Base-by-base conservation (phyloP, 176 grass and related monocot species). In the Triticum turgidum region DNA sequence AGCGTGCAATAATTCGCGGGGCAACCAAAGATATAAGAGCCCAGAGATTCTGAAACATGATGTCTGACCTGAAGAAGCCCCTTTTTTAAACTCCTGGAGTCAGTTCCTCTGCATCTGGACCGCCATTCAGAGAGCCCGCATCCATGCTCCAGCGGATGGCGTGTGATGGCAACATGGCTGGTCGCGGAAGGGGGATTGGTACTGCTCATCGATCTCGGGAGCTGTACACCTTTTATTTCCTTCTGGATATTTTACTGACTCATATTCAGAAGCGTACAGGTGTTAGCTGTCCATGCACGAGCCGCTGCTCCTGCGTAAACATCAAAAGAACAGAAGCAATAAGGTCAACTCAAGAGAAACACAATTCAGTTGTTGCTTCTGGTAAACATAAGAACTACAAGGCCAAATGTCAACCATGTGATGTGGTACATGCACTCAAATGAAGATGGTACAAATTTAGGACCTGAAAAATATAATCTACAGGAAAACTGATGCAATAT, bases 101-200 rank as follows among this genome's bases (percentile, higher is more conserved):
- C 84, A 83, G 84, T 90, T 90, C 38, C 73, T 78, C 79, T 90
- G 89, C 66, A 90, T 72, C 84, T 90, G 73, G 89, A 78, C 84
- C 21, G 61, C 42, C 58, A 76, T 85, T 75, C 45, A 38, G 69
- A 76, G 80, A 18, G 64, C 56, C 64, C 38, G 77, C 72, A 32
- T 78, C 78, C 72, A 90, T n/a, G 47, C 77, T 76, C 78, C 62
- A 82, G n/a, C 32, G 5, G 73, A 45, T 74, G 25, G 73, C 73
- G 49, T 27, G 15, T 32, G 82, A 65, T 33, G 51, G 30, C 75
- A 65, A 80, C 66, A 24, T 84, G 82, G 72, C 35, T 84, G 76
- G 81, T 79, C 41, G 27, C 30, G 24, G 29, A 64, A 65, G 14
- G 63, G 21, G 69, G 88, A 65, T 90, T 58, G 7, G 61, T 81